These are phyloP conservation scores for Phaseolus lunatus DNA, from an alignment of 306 rosid genomes.

Conservation along the genomic window DNA sequence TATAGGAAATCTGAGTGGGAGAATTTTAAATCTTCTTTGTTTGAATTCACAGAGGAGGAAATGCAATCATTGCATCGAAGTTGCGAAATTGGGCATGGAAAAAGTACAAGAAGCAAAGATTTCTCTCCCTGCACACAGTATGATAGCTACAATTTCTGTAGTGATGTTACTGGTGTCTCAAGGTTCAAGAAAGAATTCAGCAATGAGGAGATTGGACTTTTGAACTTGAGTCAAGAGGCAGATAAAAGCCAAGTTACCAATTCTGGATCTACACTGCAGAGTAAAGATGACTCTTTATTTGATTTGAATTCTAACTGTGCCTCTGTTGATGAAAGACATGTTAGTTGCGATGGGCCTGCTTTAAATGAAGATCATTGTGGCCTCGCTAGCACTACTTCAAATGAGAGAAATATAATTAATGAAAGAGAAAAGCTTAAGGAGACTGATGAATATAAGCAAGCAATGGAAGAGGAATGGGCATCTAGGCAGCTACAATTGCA, in stretches of 20 bases:
- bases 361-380: slow-evolving; percentile 44
- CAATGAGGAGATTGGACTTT: slow-evolving; percentile 40
- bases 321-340: slow-evolving; percentile 44
- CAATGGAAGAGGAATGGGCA: slow-evolving; percentile 86
- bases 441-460: slow-evolving; percentile 84
- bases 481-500: slow-evolving; percentile 79
- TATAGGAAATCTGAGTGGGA: slow-evolving; percentile 44
- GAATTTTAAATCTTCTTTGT: slow-evolving; percentile 10
- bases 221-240: slow-evolving; percentile 38
- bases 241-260: slow-evolving; percentile 27
- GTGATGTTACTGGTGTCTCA: slow-evolving; percentile 44
- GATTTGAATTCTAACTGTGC: slow-evolving; percentile 33
- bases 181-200: slow-evolving; percentile 43
- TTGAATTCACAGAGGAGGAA: slow-evolving; percentile 39
- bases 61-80: slow-evolving; percentile 13
- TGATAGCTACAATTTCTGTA: slow-evolving; percentile 31
- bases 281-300: slow-evolving; percentile 35
- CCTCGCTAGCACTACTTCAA: slow-evolving; percentile 15
- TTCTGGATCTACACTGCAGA: slow-evolving; percentile 35
- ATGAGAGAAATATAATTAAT: slow-evolving; percentile 58
- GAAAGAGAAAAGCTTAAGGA: slow-evolving; percentile 85
- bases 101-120: slow-evolving; percentile 45
- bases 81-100: slow-evolving; percentile 39
- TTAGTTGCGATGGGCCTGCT: slow-evolving; percentile 33
- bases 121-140: slow-evolving; percentile 37